Percentiles rank a stretch among this genome's conserved stretches.
phyloP scores from a whole-genome alignment of 23 red algal species.

The Chondrus crispus region DNA sequence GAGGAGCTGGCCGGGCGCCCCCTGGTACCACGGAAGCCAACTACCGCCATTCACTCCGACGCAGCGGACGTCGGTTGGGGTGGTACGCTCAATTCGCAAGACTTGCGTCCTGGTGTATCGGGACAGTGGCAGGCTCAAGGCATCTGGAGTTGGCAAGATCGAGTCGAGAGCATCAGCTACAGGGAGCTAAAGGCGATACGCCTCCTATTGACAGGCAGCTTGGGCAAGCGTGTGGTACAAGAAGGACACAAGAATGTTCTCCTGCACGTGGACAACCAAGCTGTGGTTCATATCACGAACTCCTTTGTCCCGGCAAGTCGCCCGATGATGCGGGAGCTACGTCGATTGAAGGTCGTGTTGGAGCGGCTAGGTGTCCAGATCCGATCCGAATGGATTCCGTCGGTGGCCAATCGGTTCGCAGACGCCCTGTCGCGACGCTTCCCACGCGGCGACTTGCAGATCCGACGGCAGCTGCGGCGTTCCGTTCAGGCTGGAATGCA shows the following conservation, averaged over 20 bases:
- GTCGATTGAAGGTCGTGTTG: not conserved
- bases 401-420: not conserved
- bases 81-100: not conserved
- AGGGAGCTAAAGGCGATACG: not conserved
- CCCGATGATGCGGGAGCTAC: not conserved
- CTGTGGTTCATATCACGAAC: not conserved
- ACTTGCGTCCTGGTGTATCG: not conserved
- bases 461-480: not conserved
- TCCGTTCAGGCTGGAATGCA: too few species aligned
- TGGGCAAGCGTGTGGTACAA: not conserved
- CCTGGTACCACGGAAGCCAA: not conserved
- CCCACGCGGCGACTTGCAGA: not conserved
- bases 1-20: not conserved
- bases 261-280: not conserved
- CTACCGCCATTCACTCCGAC: constrained; percentile 1
- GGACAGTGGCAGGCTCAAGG: not conserved
- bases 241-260: not conserved
- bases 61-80: constrained; percentile 27
- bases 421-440: not conserved
- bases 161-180: not conserved
- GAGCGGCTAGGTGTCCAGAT: not conserved
- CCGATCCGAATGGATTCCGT: not conserved
- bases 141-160: not conserved
- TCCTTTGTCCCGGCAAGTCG: not conserved
- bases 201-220: not conserved